These are phyloP conservation scores for Prunella vulgaris DNA, from an alignment of 257 asterid genomes.

Conservation along the genomic window DNA sequence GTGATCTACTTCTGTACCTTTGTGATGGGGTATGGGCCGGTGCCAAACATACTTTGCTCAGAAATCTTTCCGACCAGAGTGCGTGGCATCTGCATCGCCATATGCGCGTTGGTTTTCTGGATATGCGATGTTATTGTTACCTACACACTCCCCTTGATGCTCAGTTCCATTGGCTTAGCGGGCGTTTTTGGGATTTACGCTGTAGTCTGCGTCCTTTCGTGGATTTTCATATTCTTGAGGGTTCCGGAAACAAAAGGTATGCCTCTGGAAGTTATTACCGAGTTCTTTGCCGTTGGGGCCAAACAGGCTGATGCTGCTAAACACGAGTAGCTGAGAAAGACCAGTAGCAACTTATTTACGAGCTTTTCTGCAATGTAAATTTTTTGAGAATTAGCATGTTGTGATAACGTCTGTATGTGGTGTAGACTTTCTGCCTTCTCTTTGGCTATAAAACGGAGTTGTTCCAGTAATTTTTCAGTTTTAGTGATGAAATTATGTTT, in stretches of 20 bases:
- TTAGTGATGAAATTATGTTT: not conserved
- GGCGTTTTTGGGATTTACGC: conserved; percentile 82
- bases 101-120: conserved; percentile 85
- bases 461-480: not conserved
- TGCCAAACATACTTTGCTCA: conserved; percentile 84
- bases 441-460: not conserved
- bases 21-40: conserved; percentile 87
- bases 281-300: conserved; percentile 84
- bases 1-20: conserved; percentile 80
- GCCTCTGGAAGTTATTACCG: conserved; percentile 84
- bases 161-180: conserved; percentile 64
- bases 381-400: not conserved
- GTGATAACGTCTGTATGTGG: not conserved
- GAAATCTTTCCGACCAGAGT: conserved; percentile 88
- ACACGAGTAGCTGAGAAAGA: conserved; percentile 22
- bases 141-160: conserved; percentile 73
- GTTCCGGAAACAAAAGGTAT: conserved; percentile 87
- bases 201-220: conserved; percentile 56
- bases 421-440: not conserved
- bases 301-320: conserved; percentile 33
- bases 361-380: conserved; percentile 5
- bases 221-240: conserved; percentile 65
- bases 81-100: conserved; percentile 90
- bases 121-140: conserved; percentile 86
- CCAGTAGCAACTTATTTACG: not conserved